phyloP scores from a whole-genome alignment of 352 stramenopile species.

The Globisporangium cylindrosporum region DNA sequence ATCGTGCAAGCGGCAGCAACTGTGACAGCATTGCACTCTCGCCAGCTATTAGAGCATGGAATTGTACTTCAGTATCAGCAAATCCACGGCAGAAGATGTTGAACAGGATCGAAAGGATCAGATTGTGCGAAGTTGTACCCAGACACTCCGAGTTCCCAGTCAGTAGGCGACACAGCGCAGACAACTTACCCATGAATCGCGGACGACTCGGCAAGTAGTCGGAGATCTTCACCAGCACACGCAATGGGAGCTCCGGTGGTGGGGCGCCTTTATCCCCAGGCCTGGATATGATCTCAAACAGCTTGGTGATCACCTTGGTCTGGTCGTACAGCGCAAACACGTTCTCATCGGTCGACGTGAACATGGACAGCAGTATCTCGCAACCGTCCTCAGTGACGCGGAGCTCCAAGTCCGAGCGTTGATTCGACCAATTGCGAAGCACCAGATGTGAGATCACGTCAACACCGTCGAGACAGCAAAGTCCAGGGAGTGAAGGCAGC shows the following conservation, averaged over 20 bases:
- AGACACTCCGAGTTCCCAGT: slow-evolving; percentile 4
- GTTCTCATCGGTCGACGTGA: slow-evolving; percentile 35
- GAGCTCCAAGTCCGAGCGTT: slow-evolving; percentile 10
- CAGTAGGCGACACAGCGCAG: slow-evolving; percentile 24
- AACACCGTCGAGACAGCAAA: slow-evolving; percentile 46
- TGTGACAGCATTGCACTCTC: slow-evolving; percentile 42
- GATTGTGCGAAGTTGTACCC: slow-evolving; percentile 17
- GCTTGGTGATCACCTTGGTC: slow-evolving; percentile 38
- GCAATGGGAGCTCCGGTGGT: slow-evolving; percentile 38
- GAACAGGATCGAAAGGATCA: slow-evolving; percentile 52
- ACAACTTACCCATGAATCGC: slow-evolving; percentile 37
- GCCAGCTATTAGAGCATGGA: slow-evolving; percentile 20
- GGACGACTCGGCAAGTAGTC: slow-evolving; percentile 28
- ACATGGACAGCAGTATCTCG: slow-evolving; percentile 45
- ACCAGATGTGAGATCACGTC: slow-evolving; percentile 32
- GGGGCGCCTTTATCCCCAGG: slow-evolving; percentile 3
- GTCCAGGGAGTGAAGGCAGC: slow-evolving; percentile 40
- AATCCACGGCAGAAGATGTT: slow-evolving; percentile 51
- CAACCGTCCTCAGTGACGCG: slow-evolving; percentile 44
- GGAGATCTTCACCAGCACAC: slow-evolving; percentile 50
- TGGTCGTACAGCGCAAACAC: slow-evolving; percentile 47
- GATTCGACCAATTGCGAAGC: slow-evolving; percentile 18
- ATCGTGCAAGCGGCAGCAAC: slow-evolving; percentile 52
- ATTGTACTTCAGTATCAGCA: background rate
- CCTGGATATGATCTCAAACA: slow-evolving; percentile 44